These are phyloP conservation scores for Arthroderma sp. DNA, from an alignment of 2,329 filamentous ascomycete genomes.

Conservation along the genomic window DNA sequence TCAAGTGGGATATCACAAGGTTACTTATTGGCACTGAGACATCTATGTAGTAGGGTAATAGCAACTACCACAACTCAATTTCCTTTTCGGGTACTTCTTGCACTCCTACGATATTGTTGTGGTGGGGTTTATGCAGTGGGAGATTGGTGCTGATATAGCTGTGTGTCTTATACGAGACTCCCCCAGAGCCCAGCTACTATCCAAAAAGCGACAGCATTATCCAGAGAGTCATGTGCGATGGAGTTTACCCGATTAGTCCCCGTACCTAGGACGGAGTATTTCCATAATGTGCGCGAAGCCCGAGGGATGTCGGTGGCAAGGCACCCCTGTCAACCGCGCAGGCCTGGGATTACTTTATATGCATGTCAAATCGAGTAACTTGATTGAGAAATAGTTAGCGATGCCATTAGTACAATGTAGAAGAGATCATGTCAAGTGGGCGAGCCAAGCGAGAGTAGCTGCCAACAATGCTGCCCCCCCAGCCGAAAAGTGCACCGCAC, in stretches of 20 bases:
- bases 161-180: too few relatives aligned
- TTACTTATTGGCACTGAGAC: too few relatives aligned
- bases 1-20: too few relatives aligned
- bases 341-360: neutral
- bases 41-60: too few relatives aligned
- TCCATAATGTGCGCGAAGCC: neutral
- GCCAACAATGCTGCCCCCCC: neutral
- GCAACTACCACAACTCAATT: too few relatives aligned
- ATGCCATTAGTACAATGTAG: neutral
- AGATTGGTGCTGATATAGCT: too few relatives aligned
- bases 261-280: neutral
- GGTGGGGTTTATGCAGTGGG: too few relatives aligned
- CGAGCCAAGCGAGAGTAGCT: neutral
- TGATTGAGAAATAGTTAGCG: neutral
- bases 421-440: neutral
- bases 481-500: neutral
- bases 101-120: too few relatives aligned
- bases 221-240: neutral
- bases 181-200: neutral
- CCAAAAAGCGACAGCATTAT: neutral
- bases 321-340: neutral
- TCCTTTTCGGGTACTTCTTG: too few relatives aligned
- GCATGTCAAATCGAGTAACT: neutral
- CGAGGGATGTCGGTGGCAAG: neutral
- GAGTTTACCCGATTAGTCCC: neutral